Conservation (phyloP, 768 basidiomycete genomes). For the Flagelloscypha sp. region DNA sequence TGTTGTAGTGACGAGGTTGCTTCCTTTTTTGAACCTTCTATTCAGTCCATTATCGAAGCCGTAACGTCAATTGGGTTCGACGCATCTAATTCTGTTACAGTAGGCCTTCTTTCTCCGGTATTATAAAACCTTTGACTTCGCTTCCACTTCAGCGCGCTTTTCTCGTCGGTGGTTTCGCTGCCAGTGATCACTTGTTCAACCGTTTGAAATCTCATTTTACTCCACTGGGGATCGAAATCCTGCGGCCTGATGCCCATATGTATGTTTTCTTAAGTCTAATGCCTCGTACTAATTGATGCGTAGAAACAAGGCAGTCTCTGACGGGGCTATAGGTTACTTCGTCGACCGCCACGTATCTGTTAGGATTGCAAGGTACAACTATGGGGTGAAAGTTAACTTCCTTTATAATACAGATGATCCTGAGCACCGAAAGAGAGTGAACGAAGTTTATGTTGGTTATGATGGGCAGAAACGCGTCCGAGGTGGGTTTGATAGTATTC, state of each 20-base stretch:
- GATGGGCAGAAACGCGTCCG: constrained; percentile 32
- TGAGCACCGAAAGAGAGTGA: constrained; percentile 32
- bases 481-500: constrained; percentile 33
- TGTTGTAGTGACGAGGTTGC: constrained; percentile 27
- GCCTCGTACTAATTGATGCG: constrained; percentile 5
- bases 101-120: constrained; percentile 9
- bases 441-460: constrained; percentile 23
- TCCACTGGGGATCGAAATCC: constrained; percentile 29
- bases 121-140: background rate
- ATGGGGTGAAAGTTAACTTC: constrained; percentile 33
- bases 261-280: constrained; percentile 20
- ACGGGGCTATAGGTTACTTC: constrained; percentile 35
- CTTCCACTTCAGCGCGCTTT: constrained; percentile 26
- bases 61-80: constrained; percentile 24
- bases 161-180: constrained; percentile 48
- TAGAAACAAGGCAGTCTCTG: constrained; percentile 45
- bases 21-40: constrained; percentile 35
- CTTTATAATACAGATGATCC: constrained; percentile 24
- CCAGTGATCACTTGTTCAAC: constrained; percentile 40
- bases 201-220: constrained; percentile 32
- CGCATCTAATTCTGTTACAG: constrained; percentile 24
- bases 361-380: constrained; percentile 40
- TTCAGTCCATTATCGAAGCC: constrained; percentile 26
- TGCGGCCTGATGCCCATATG: constrained; percentile 48
- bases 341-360: constrained; percentile 41